phyloP scores from a whole-genome alignment of 768 basidiomycete species.

The Kwoniella dendrophila region DNA sequence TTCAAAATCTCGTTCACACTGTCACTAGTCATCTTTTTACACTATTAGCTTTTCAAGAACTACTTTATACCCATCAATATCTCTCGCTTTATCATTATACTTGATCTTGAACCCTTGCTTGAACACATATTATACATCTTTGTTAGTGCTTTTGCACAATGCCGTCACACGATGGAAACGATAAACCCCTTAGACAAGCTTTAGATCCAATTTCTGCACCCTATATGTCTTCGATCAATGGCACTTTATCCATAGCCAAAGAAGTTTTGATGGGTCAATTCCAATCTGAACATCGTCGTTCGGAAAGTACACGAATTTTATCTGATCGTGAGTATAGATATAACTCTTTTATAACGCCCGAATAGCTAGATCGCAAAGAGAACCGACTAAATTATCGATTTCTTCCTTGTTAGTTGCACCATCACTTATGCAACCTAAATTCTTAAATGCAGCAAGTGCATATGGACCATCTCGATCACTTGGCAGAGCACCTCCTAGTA shows the following conservation, averaged over 20 bases:
- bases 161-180: conserved; percentile 19
- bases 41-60: too few relatives aligned
- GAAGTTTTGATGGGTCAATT: conserved; percentile 53
- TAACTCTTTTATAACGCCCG: too few relatives aligned
- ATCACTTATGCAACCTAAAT: conserved; percentile 48
- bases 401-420: conserved; percentile 42
- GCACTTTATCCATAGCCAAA: conserved; percentile 48
- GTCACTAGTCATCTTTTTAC: not conserved
- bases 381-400: not conserved
- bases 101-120: not conserved
- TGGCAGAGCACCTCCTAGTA: conserved; percentile 18
- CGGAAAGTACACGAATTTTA: conserved; percentile 51
- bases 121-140: not conserved
- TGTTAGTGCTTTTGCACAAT: not conserved
- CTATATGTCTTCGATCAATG: conserved; percentile 34
- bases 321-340: conserved; percentile 51
- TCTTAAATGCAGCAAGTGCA: conserved; percentile 31
- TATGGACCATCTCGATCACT: conserved; percentile 24
- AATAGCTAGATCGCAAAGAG: too few relatives aligned
- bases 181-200: conserved; percentile 36
- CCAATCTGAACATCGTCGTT: conserved; percentile 45
- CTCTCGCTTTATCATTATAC: not conserved
- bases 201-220: conserved; percentile 47
- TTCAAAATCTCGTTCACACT: not conserved
- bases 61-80: not conserved